phyloP scores from a whole-genome alignment of 441 rosid genomes.

The Syzygium malaccense region DNA sequence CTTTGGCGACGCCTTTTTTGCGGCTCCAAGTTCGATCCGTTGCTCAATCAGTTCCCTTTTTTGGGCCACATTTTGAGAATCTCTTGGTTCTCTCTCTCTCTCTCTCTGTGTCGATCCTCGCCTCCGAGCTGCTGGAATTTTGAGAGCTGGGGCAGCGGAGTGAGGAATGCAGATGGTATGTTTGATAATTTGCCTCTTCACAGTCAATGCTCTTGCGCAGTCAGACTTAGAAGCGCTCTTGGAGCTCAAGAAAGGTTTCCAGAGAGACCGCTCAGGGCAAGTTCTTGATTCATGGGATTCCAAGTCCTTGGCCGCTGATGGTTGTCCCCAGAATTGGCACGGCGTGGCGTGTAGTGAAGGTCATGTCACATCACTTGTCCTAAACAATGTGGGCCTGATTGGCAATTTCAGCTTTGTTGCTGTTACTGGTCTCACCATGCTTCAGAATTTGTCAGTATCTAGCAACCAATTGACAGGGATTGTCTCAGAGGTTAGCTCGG shows the following conservation, averaged over 20 bases:
- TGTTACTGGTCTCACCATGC: conserved; percentile 45
- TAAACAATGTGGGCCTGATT: conserved; percentile 49
- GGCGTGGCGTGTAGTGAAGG: conserved; percentile 60
- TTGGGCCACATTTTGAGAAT: background rate
- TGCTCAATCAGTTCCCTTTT: background rate
- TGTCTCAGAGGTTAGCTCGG: conserved; percentile 47
- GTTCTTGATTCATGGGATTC: conserved; percentile 64
- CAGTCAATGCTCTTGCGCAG: conserved; percentile 36
- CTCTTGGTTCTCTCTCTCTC: background rate
- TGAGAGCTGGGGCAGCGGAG: conserved; percentile 10
- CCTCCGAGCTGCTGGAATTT: background rate
- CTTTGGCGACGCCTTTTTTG: background rate
- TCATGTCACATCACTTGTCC: conserved; percentile 47
- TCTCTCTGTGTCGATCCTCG: background rate
- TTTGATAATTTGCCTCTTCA: conserved; percentile 34
- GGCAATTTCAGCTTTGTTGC: conserved; percentile 68
- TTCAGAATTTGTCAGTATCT: conserved; percentile 53
- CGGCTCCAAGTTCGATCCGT: background rate
- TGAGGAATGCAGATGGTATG: conserved; percentile 52
- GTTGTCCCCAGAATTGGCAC: conserved; percentile 68
- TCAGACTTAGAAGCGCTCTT: conserved; percentile 78
- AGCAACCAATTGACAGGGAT: conserved; percentile 58
- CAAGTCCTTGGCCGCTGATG: conserved; percentile 50
- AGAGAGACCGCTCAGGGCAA: conserved; percentile 48
- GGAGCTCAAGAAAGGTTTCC: conserved; percentile 70